Evolutionary conservation across 306 rosid species (phyloP), one percentile per base, ranked within the genome.

Genomic region (Parietaria judaica): DNA sequence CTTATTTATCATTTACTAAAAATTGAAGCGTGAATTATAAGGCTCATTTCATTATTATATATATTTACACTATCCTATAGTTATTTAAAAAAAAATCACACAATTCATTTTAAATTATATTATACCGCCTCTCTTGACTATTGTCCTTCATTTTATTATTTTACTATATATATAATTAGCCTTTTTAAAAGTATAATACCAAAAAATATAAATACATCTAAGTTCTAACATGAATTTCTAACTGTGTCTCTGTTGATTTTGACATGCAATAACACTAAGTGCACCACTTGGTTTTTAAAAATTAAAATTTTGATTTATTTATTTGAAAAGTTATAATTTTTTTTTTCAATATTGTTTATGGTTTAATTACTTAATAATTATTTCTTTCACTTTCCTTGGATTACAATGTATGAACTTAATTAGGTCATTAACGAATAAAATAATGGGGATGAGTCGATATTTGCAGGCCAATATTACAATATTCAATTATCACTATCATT

Each of bases 381-480:
- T 10, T 63, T 14, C 75, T 71, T 71, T 71, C 65, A 65, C 75
- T 71, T 64, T 71, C 75, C 59, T 54, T 41, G 54, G 47, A 55
- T 63, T 63, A 50, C 60, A 66, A 39, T 54, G 23, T 36, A 39
- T 38, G 11, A 56, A 71, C 48, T 55, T 56, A 56, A 55, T 56
- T 34, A 51, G 51, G 49, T 39, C 66, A 43, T 64, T 48, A 49
- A 16, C 49, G 36, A 65, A 64, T 64, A 64, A 62, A 71, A 13
- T 56, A 54, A 49, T 54, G 54, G 15, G 55, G 52, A 70, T 46
- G 50, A 14, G 43, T 54, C 65, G 58, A 64, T 71, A 63, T 74
- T 53, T 67, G 63, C 79, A 67, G 75, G 66, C 71, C 54, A 63
- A 70, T 62, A 70, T 61, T 67, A 52, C 48, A 62, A n/a, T 62